Conservation (phyloP, 371 early-diverging fungal species). For the Coemansia sp. region DNA sequence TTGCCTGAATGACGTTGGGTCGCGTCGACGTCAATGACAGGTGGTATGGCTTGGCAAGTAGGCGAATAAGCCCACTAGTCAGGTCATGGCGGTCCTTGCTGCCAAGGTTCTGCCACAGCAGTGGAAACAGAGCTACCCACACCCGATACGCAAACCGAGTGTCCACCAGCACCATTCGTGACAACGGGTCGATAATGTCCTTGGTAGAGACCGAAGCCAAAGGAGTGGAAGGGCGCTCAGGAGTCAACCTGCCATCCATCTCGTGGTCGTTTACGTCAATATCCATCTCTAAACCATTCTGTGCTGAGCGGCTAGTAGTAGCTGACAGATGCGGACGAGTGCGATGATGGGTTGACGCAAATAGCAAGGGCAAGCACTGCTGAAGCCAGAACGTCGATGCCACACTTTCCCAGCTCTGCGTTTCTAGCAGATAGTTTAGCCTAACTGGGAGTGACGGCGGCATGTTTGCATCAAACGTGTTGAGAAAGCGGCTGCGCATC, state of each 20-base stretch:
- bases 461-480: conserved; percentile 79
- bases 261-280: conserved; percentile 29
- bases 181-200: conserved; percentile 58
- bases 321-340: neutral
- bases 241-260: neutral
- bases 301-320: neutral
- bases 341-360: conserved; percentile 59
- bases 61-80: conserved; percentile 72
- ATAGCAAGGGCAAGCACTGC: conserved; percentile 82
- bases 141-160: conserved; percentile 63
- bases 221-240: conserved; percentile 29
- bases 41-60: conserved; percentile 92
- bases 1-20: conserved; percentile 91
- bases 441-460: conserved; percentile 65
- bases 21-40: conserved; percentile 69
- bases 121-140: conserved; percentile 88
- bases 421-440: conserved; percentile 83
- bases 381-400: conserved; percentile 86
- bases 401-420: conserved; percentile 95
- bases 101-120: conserved; percentile 74
- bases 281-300: conserved; percentile 5
- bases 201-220: conserved; percentile 21
- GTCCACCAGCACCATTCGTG: conserved; percentile 74
- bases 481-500: conserved; percentile 76
- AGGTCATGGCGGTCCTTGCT: conserved; percentile 79